These are phyloP conservation scores for Abelmoschus esculentus DNA, from an alignment of 345 rosid genomes.

Conservation along the genomic window DNA sequence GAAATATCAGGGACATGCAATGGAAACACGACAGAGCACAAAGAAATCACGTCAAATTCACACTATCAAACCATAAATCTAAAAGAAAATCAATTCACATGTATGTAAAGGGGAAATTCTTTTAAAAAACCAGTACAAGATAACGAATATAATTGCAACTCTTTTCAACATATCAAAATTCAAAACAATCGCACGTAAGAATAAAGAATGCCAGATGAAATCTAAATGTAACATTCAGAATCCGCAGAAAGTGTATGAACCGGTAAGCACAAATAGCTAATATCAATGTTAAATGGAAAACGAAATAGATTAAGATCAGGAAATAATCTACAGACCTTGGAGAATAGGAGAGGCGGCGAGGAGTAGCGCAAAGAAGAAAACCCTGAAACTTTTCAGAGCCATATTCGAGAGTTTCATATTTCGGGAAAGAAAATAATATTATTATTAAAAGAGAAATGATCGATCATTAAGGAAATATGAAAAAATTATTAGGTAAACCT, in stretches of 20 bases:
- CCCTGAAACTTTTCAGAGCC: constrained; percentile 39
- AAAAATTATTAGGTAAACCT: no score
- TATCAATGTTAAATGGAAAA: constrained; percentile 6
- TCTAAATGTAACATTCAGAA: not conserved
- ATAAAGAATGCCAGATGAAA: constrained; percentile 2
- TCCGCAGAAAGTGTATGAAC: not conserved
- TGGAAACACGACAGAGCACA: not conserved
- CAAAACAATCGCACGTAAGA: constrained; percentile 7
- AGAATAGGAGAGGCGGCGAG: constrained; percentile 61
- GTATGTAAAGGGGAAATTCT: not conserved
- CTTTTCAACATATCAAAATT: constrained; percentile 17
- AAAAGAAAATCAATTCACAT: not conserved
- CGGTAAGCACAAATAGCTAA: not conserved
- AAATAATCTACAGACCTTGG: constrained; percentile 43
- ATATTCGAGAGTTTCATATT: not conserved
- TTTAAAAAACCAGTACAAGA: not conserved
- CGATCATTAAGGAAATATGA: not conserved
- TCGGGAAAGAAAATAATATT: not conserved
- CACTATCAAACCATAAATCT: not conserved
- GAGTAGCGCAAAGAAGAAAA: constrained; percentile 61
- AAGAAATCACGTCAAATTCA: not conserved
- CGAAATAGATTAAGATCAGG: constrained; percentile 49
- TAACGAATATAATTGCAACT: not conserved
- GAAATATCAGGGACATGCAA: not conserved
- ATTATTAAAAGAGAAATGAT: not conserved